These are phyloP conservation scores for Suhomyces xylopsoci DNA, from an alignment of 805 yeast species.

Conservation along the genomic window DNA sequence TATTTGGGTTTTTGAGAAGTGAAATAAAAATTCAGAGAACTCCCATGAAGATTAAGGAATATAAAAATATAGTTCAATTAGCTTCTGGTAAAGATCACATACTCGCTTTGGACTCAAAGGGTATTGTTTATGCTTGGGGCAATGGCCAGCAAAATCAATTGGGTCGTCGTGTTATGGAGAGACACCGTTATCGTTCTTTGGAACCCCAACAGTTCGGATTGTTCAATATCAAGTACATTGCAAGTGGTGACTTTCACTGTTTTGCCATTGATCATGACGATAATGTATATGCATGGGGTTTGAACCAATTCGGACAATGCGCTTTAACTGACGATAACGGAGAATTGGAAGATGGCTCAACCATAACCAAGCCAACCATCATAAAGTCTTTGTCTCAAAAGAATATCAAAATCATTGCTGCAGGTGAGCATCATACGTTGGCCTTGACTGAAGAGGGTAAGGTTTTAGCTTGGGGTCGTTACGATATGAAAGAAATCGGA, in stretches of 20 bases:
- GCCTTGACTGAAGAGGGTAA: conserved; percentile 73
- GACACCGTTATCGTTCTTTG: conserved; percentile 66
- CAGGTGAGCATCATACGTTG: conserved; percentile 93
- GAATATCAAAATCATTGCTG: conserved; percentile 61
- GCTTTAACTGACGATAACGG: conserved; percentile 62
- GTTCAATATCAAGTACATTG: conserved; percentile 71
- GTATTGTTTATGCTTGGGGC: conserved; percentile 95
- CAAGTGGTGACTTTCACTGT: conserved; percentile 94
- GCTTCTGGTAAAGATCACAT: conserved; percentile 94
- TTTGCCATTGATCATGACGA: conserved; percentile 81
- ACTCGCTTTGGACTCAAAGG: conserved; percentile 76
- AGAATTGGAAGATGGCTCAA: conserved; percentile 79
- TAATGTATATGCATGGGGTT: conserved; percentile 85
- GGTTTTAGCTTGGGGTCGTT: conserved; percentile 83
- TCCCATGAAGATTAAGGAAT: conserved; percentile 61
- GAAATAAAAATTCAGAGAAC: conserved; percentile 58
- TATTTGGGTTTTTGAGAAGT: conserved; percentile 69
- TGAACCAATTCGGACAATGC: conserved; percentile 96
- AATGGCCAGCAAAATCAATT: conserved; percentile 91
- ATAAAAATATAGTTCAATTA: conserved; percentile 71
- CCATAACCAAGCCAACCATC: conserved; percentile 72
- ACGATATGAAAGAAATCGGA: conserved; percentile 92
- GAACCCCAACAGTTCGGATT: conserved; percentile 85
- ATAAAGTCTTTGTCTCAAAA: conserved; percentile 62
- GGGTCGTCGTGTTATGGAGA: conserved; percentile 81